Conservation (phyloP, 306 rosid species). For the Lablab purpureus region DNA sequence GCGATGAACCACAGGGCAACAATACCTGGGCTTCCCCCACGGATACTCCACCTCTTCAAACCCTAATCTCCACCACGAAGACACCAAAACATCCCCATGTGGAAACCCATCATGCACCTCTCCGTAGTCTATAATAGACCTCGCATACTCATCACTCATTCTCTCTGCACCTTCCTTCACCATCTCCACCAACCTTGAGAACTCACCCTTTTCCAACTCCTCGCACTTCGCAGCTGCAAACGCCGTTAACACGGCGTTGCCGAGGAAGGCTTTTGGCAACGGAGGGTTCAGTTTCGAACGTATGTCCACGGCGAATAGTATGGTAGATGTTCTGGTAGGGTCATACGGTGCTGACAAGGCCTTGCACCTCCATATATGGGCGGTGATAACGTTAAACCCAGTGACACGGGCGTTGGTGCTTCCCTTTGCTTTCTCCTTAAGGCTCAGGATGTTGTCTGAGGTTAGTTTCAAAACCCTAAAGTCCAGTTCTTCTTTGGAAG, state of each 20-base stretch:
- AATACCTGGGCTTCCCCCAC: conserved; percentile 81
- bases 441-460: conserved; percentile 44
- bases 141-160: conserved; percentile 69
- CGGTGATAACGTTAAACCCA: conserved; percentile 66
- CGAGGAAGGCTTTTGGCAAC: conserved; percentile 47
- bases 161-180: conserved; percentile 66
- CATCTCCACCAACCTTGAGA: conserved; percentile 62
- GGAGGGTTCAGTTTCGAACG: conserved; percentile 63
- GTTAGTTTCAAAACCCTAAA: conserved; percentile 60
- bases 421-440: conserved; percentile 62
- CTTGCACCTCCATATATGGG: conserved; percentile 77
- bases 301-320: conserved; percentile 71
- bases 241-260: conserved; percentile 65
- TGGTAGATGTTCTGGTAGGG: conserved; percentile 53
- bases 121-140: conserved; percentile 77
- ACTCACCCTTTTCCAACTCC: conserved; percentile 51
- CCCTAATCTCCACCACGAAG: conserved; percentile 86
- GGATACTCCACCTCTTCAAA: conserved; percentile 80
- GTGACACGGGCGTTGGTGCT: neutral
- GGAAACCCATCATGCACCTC: conserved; percentile 72
- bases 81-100: conserved; percentile 73
- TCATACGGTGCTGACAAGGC: conserved; percentile 52
- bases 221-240: conserved; percentile 53
- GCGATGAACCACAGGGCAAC: conserved; percentile 70
- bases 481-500: conserved; percentile 58